These are phyloP conservation scores for Phytophthora sansomeana DNA, from an alignment of 352 stramenopile genomes.

Conservation along the genomic window DNA sequence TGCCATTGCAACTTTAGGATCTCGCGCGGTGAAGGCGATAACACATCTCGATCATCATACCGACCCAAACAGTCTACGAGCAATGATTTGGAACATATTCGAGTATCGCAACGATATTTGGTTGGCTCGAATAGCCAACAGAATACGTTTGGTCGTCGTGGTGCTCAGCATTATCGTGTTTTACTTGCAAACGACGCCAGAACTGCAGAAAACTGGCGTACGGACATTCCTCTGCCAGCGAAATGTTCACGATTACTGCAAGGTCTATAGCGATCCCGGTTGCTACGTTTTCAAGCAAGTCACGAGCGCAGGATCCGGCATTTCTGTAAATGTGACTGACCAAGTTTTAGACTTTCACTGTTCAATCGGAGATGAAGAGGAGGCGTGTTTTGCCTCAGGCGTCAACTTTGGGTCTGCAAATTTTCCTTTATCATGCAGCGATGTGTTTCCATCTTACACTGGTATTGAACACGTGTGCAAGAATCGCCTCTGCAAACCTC, in stretches of 20 bases:
- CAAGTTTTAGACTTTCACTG: conserved; percentile 44
- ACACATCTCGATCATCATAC: conserved; percentile 35
- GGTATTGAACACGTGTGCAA: conserved; percentile 42
- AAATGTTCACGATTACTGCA: conserved; percentile 52
- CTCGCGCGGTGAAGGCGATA: conserved; percentile 22
- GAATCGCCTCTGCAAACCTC: conserved; percentile 55
- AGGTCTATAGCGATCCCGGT: conserved; percentile 34
- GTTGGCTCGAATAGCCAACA: conserved; percentile 32
- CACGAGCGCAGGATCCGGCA: conserved; percentile 1
- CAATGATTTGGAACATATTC: conserved; percentile 52
- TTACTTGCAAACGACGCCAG: conserved; percentile 61
- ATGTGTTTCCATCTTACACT: conserved; percentile 28
- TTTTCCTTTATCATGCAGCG: conserved; percentile 29
- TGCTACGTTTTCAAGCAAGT: conserved; percentile 45
- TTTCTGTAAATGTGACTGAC: conserved; percentile 23
- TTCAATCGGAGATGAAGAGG: conserved; percentile 4
- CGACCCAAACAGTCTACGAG: conserved; percentile 38
- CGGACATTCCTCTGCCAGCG: conserved; percentile 49
- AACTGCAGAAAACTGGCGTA: conserved; percentile 56
- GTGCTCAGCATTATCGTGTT: conserved; percentile 59
- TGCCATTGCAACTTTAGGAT: conserved; percentile 28
- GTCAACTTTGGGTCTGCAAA: conserved; percentile 46
- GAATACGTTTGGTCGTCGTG: conserved; percentile 41
- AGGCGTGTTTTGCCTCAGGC: conserved; percentile 38
- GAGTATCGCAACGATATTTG: conserved; percentile 51